Evolutionary conservation across 2,329 filamentous ascomycete genomes (phyloP).

Genomic region (Setomelanomma holmii): DNA sequence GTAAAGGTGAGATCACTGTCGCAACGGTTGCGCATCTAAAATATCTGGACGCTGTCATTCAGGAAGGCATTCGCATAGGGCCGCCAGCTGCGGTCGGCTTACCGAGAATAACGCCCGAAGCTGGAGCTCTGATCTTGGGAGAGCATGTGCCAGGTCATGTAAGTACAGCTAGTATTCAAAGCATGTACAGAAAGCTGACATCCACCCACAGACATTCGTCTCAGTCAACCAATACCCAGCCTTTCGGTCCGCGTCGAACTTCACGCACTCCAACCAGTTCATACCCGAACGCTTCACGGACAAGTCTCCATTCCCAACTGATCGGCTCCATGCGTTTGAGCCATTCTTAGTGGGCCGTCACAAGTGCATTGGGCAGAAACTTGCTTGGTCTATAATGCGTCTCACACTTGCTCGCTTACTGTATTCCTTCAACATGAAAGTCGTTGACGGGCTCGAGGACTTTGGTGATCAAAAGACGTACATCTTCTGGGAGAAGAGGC

Average conservation of each 20-base stretch:
- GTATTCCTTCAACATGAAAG: conserved; percentile 45
- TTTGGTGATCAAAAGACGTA: conserved; percentile 26
- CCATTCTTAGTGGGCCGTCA: conserved; percentile 31
- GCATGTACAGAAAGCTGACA: too few relatives aligned
- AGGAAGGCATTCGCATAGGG: conserved; percentile 39
- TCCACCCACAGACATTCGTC: conserved; percentile 21
- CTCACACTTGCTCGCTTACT: conserved; percentile 49
- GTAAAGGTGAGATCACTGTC: conserved; percentile 22
- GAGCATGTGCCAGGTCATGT: conserved; percentile 20
- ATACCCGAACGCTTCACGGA: conserved; percentile 41
- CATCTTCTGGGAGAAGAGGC: conserved; percentile 27
- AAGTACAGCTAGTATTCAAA: not conserved
- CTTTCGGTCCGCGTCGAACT: conserved; percentile 32
- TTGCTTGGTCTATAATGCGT: conserved; percentile 38
- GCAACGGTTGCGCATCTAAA: conserved; percentile 14
- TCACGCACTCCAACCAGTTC: conserved; percentile 32
- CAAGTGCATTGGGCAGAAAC: conserved; percentile 29
- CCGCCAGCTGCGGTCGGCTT: conserved; percentile 22
- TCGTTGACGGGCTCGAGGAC: conserved; percentile 2
- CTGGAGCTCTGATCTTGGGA: conserved; percentile 21
- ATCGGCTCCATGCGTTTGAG: conserved; percentile 22
- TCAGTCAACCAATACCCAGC: conserved; percentile 34
- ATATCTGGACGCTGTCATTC: conserved; percentile 33
- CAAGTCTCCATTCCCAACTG: conserved; percentile 27
- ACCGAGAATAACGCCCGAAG: conserved; percentile 17